Evolutionary conservation across 2,329 filamentous ascomycete species (phyloP).

Genomic region (Alternaria alternata): DNA sequence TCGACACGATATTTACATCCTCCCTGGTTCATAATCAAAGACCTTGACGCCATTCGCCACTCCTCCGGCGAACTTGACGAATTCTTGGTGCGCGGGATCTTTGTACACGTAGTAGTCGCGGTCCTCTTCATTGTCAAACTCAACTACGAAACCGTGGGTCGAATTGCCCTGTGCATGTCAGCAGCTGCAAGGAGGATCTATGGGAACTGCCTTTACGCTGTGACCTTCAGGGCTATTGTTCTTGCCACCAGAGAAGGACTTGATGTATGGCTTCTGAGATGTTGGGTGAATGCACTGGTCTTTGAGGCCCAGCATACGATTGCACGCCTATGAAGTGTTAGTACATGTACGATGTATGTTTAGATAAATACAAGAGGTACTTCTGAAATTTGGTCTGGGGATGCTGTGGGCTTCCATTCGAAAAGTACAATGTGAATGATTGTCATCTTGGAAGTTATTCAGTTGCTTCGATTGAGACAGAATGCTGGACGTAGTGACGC

Average conservation of each 20-base stretch:
- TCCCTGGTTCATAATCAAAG: slow-evolving; percentile 66
- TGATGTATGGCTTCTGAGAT: slow-evolving; percentile 68
- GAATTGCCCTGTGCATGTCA: slow-evolving; percentile 61
- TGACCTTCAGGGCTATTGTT: slow-evolving; percentile 69
- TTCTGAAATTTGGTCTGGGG: slow-evolving; percentile 61
- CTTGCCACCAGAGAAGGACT: slow-evolving; percentile 64
- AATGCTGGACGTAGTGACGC: background rate
- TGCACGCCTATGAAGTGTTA: slow-evolving; percentile 58
- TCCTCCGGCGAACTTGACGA: slow-evolving; percentile 61
- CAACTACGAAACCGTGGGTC: slow-evolving; percentile 73
- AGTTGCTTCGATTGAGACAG: background rate
- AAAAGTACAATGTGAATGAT: slow-evolving; percentile 75
- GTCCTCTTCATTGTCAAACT: slow-evolving; percentile 71
- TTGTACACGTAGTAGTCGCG: slow-evolving; percentile 72
- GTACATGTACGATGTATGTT: background rate
- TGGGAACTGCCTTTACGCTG: slow-evolving; percentile 46
- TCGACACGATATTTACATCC: slow-evolving; percentile 49
- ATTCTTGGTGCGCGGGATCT: slow-evolving; percentile 70
- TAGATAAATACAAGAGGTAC: slow-evolving; percentile 49
- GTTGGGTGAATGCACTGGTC: slow-evolving; percentile 67
- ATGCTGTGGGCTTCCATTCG: slow-evolving; percentile 65
- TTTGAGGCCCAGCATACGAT: slow-evolving; percentile 64
- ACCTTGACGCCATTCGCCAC: slow-evolving; percentile 64
- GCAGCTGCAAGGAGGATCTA: background rate
- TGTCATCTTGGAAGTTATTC: slow-evolving; percentile 57